Base-by-base conservation (phyloP, 2,329 filamentous ascomycete species). In the Knufia fluminis region DNA sequence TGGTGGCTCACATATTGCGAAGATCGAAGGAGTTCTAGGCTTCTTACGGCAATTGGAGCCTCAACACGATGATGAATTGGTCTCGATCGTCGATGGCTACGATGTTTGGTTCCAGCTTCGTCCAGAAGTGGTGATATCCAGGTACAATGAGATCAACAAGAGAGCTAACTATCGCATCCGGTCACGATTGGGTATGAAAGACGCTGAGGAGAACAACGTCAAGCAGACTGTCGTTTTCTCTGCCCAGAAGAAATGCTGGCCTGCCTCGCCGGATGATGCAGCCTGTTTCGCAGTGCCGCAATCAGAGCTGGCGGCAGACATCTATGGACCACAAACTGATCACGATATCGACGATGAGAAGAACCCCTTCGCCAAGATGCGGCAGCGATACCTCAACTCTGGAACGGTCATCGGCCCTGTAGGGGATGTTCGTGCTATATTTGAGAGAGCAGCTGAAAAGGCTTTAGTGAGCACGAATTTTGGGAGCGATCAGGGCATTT, bases 41-140 rank as follows among this genome's bases (percentile, higher is more conserved):
- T 68, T 74, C 24, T 62, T 72, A 49, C 43, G 66, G 65, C 24
- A 70, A 69, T 31, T 60, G 70, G n/a, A 68, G 77, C 16, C 66
- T 70, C 20, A 22, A 48, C 28, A n/a, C 17, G 71, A 80, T 50
- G 69, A 78, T 17, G 82, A 86, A 60, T 64, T 86, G 23, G 73
- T 83, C 6, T 64, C 85, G 50, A 70, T 85, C 41, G 71, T 81
- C 4, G 81, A 85, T 60, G 79, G 76, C 1, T 74, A 78, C 60
- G 79, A 85, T 51, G 71, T 79, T 1, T 79, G 80, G 66, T 78
- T 84, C 52, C 82, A 86, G 61, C 67, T 85, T 2, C 79, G 80
- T 0, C 74, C 78, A 2, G 75, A 82, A 36, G 70, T 84, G 17
- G 66, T 85, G 55, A 73, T 86, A 22, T 67, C 75, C 54, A 73